phyloP scores from a whole-genome alignment of 2,329 filamentous ascomycete species.

The Pestalotiopsis sp. region DNA sequence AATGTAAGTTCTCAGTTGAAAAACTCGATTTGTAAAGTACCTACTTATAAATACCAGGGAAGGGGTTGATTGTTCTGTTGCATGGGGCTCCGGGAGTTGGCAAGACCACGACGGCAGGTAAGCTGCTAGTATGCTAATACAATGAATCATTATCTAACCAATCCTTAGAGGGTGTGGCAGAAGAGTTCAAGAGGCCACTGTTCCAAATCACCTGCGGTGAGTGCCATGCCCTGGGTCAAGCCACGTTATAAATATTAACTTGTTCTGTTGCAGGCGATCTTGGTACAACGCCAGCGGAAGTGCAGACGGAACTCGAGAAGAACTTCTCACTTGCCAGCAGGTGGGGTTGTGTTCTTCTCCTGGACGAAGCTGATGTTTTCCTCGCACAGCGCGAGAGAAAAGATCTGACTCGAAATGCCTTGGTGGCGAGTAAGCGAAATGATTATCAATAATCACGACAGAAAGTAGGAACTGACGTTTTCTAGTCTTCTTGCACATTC shows the following conservation, averaged over 20 bases:
- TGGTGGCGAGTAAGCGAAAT: constrained; percentile 36
- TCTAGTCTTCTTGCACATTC: constrained; percentile 45
- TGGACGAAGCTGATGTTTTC: constrained; percentile 64
- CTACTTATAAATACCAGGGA: constrained; percentile 27
- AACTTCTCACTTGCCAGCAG: constrained; percentile 51
- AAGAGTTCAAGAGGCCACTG: constrained; percentile 44
- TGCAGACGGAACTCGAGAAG: constrained; percentile 47
- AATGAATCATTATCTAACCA: too few species aligned
- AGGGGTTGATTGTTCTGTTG: constrained; percentile 52
- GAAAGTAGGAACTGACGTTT: too few species aligned
- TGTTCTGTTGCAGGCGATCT: constrained; percentile 34
- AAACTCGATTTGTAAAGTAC: too few species aligned
- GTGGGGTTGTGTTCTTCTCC: constrained; percentile 53
- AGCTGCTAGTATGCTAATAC: too few species aligned
- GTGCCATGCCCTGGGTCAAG: too few species aligned
- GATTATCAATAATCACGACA: too few species aligned
- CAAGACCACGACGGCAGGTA: constrained; percentile 9
- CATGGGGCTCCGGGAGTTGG: constrained; percentile 54
- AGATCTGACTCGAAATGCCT: constrained; percentile 47
- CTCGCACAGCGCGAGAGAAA: constrained; percentile 50
- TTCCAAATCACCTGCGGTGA: constrained; percentile 49
- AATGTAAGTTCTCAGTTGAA: background rate
- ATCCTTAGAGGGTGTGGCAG: constrained; percentile 23
- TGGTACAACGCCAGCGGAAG: constrained; percentile 35
- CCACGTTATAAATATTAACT: too few species aligned